A percentile compares a stretch with the other conserved stretches of the same genome.
Conservation (phyloP, 352 stramenopile genomes). For the Phytophthora pistaciae region DNA sequence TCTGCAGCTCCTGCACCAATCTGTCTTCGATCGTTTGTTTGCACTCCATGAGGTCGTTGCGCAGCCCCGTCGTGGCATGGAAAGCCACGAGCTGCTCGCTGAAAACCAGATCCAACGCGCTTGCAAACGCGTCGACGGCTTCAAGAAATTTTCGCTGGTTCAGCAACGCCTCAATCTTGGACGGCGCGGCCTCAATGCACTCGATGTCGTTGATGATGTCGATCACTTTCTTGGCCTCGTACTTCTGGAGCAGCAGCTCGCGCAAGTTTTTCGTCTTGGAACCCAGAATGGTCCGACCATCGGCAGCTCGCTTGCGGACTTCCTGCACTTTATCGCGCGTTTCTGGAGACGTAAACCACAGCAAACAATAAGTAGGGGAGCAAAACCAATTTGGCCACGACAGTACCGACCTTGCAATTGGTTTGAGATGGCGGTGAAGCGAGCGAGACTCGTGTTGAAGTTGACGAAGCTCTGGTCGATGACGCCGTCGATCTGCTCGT, state of each 20-base stretch:
- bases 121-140: slow-evolving; percentile 78
- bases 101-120: slow-evolving; percentile 83
- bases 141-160: slow-evolving; percentile 61
- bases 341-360: slow-evolving; percentile 38
- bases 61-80: slow-evolving; percentile 76
- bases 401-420: slow-evolving; percentile 69
- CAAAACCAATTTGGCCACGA: not conserved
- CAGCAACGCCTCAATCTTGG: slow-evolving; percentile 71
- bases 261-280: slow-evolving; percentile 89
- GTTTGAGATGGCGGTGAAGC: slow-evolving; percentile 81
- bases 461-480: slow-evolving; percentile 88
- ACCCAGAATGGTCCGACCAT: slow-evolving; percentile 83
- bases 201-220: slow-evolving; percentile 89
- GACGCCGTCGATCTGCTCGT: slow-evolving; percentile 83
- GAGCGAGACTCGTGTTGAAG: slow-evolving; percentile 86
- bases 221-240: slow-evolving; percentile 86
- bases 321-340: slow-evolving; percentile 77
- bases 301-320: slow-evolving; percentile 69
- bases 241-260: slow-evolving; percentile 83
- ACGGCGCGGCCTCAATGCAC: slow-evolving; percentile 76
- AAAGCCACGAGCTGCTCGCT: slow-evolving; percentile 84
- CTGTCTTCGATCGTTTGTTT: slow-evolving; percentile 87
- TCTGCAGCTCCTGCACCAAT: slow-evolving; percentile 76
- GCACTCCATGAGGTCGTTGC: slow-evolving; percentile 86
- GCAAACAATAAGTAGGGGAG: not conserved